A percentile compares a stretch with the other conserved stretches of the same genome.
Conservation (phyloP, 805 yeast genomes). For the Citeromyces matritensis region DNA sequence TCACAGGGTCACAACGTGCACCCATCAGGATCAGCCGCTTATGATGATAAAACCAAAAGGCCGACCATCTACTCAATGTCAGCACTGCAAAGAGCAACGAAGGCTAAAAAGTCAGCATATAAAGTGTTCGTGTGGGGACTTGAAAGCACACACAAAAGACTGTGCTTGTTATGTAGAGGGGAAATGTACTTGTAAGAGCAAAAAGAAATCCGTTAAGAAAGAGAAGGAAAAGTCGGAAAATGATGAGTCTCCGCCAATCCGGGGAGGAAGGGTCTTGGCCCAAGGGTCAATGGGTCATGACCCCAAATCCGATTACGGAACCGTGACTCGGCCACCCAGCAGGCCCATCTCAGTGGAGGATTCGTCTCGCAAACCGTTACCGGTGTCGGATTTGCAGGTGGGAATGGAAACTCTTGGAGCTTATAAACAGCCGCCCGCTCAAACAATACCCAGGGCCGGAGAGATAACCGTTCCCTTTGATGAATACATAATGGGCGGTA, state of each 20-base stretch:
- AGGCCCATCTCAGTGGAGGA: constrained; percentile 2
- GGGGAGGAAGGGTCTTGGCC: not conserved
- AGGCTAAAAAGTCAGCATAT: constrained; percentile 52
- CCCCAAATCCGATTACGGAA: not conserved
- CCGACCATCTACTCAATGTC: constrained; percentile 85
- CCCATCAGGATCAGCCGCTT: constrained; percentile 81
- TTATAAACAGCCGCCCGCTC: constrained; percentile 6
- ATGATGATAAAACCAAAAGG: constrained; percentile 95
- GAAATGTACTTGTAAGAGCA: constrained; percentile 14
- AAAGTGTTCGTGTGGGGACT: constrained; percentile 56
- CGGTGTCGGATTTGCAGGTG: constrained; percentile 8
- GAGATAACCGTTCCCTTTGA: constrained; percentile 17
- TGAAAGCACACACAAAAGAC: constrained; percentile 9
- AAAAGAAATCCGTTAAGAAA: constrained; percentile 8
- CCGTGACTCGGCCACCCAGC: constrained; percentile 4
- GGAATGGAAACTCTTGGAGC: constrained; percentile 16
- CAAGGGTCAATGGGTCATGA: not conserved
- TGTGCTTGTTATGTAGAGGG: constrained; percentile 15
- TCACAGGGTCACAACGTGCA: constrained; percentile 88
- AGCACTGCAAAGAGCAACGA: constrained; percentile 68
- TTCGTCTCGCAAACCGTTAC: not conserved
- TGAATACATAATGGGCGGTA: constrained; percentile 18
- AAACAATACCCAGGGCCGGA: constrained; percentile 10
- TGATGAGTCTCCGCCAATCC: not conserved
- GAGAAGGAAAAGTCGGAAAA: not conserved